Percentiles rank a stretch among this genome's conserved stretches.
Conservation (phyloP, 768 basidiomycete genomes). For the Leccinum disarticulatum region DNA sequence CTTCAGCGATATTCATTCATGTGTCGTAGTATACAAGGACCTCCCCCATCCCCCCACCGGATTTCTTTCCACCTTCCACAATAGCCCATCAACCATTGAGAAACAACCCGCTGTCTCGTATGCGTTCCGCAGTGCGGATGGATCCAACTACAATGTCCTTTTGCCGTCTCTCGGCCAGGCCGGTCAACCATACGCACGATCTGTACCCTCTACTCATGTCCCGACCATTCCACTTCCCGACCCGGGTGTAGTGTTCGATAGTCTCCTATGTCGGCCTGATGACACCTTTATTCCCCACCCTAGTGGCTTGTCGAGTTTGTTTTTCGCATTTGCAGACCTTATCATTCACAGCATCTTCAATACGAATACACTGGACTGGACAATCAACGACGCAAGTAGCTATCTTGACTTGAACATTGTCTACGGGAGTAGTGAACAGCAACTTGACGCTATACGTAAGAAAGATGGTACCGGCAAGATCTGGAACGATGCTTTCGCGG, state of each 20-base stretch:
- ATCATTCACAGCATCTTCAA: constrained; percentile 75
- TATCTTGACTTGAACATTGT: constrained; percentile 77
- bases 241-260: constrained; percentile 68
- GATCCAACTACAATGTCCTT: constrained; percentile 57
- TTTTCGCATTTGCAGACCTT: constrained; percentile 79
- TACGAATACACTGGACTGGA: constrained; percentile 45
- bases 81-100: not conserved
- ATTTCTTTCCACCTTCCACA: constrained; percentile 40
- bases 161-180: constrained; percentile 58
- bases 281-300: constrained; percentile 52
- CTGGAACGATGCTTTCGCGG: constrained; percentile 70
- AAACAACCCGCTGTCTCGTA: constrained; percentile 37
- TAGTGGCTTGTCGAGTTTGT: constrained; percentile 67
- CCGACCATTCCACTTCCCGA: constrained; percentile 56
- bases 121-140: constrained; percentile 58
- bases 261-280: constrained; percentile 47
- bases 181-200: constrained; percentile 65
- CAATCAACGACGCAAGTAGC: constrained; percentile 63
- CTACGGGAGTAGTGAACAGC: constrained; percentile 58
- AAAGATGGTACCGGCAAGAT: constrained; percentile 67
- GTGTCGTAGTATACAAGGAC: constrained; percentile 65
- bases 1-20: not conserved
- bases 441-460: constrained; percentile 52
- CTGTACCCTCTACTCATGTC: constrained; percentile 51
- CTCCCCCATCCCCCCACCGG: constrained; percentile 70